Evolutionary conservation across 176 grass and related monocot species (phyloP), one percentile per base, ranked within the genome.

Genomic region (Oryza glumipatula): DNA sequence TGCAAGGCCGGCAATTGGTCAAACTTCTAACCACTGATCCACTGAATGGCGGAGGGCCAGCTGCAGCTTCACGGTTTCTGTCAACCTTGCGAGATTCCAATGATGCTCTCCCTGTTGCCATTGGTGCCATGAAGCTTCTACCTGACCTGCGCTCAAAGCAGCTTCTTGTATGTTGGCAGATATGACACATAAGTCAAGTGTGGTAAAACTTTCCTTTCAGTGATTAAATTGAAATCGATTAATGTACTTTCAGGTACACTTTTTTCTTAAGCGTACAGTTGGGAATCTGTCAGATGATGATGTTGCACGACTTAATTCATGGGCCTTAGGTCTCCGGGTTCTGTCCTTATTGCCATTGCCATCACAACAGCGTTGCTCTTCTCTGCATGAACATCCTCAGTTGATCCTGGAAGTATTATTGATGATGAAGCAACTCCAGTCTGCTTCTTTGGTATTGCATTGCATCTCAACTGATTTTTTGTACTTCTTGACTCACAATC

Each of bases 401-500:
- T 90, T 98, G 87, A 98, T 98, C 71, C 80, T 98, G 68, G 96
- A 98, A 93, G 91, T 98, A 87, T 56, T 95, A 36, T 88, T 98
- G 83, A 98, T 98, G 96, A 98, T 98, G 96, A 98, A 98, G 48
- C 96, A 98, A 87, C 80, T 98, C 35, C 89, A 98, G 67, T 95
- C 93, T 88, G 96, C 96, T 80, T 88, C 91, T 90, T 90, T 90
- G 92, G 95, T 98, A 95, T 65, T 72, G 77, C 82, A 95, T 65
- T 76, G 77, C 82, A 51, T 83, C 49, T 68, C 9, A 81, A 70
- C 36, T 85, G 22, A 38, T 33, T 74, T 76, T 76, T 65, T 84
- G 14, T 86, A 46, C 28, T 64, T 83, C 21, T 67, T 72, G 13
- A 69, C 44, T 35, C 35, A 39, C 58, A 82, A 49, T 85, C 60